Base-by-base conservation (phyloP, 2,329 filamentous ascomycete species). In the Cladosporium sp. region DNA sequence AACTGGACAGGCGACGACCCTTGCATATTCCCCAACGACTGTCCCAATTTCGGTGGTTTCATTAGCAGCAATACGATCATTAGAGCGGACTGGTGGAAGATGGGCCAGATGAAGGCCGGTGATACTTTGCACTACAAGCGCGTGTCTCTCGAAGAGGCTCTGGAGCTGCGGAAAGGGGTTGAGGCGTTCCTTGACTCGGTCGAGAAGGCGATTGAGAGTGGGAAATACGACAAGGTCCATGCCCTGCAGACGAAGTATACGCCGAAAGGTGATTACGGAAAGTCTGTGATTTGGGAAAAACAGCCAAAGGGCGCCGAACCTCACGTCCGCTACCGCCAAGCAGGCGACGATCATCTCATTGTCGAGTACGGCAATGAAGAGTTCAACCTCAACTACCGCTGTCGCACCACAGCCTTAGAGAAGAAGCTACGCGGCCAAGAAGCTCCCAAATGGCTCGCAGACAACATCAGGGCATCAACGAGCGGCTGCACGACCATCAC, bases 1-100 rank as follows among this genome's bases (percentile, higher is more conserved):
- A 83, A 83, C 55, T 85, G 77, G 75, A 82, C 79, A 0, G 80
- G 80, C 3, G 80, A 84, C 51, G 78, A 80, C 30, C 75, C 79
- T 2, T 78, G 78, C n/a, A 76, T 84, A 15, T 82, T 84, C 43
- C 74, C 79, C 0, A 70, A 78, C 4, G 81, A 84, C 58, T 74
- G 74, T 44, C 82, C 81, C 0, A 80, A 83, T 55, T 75, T 84
- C 52, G 81, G 82, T 6, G 81, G 81, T 0, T 83, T 84, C 52
- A 71, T 82, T 0, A 79, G 74, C 27, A 75, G 71, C 11, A 74
- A 76, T 2, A 84, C 80, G 0, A 70, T 82, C 11, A 71, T 81
- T 24, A 75, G 74, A 52, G 80, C 74, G 1, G 80, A 83, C 44
- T 73, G 77, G 58, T 84, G 80, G 80, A 80, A 82, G 58, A 59